Base-by-base conservation (phyloP, 2,329 filamentous ascomycete species). In the Paecilomyces fulvus region DNA sequence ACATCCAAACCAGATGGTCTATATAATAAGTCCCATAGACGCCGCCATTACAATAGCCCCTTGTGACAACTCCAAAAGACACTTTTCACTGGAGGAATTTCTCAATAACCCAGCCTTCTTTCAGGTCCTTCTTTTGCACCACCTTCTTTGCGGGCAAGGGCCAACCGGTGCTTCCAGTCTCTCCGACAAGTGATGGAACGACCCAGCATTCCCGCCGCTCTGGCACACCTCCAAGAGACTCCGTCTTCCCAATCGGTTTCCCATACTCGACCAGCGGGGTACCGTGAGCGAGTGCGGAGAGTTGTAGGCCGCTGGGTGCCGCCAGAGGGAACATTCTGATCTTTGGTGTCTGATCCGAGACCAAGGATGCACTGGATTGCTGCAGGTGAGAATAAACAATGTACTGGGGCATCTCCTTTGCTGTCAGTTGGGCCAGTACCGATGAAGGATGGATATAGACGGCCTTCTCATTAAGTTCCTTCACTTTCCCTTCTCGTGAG, bases 391-490 rank as follows among this genome's bases (percentile, higher is more conserved):
- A 86, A 76, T 96, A 99, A 17, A 96, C 80, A 57, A 97, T 81
- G 68, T 92, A 97, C 58, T 89, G 83, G 0, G 94, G 94, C 63
- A 94, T 89, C 72, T 92, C 88, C 56, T 83, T 82, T 0, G 80
- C 75, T 60, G 83, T 82, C 60, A 86, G 70, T 71, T 88, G 80
- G 43, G 92, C 84, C 8, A 99, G 81, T 2, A 90, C 80, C 1
- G 91, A 96, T 0, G 87, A 83, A 0, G 94, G 91, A 70, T 97
- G 94, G 49, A 97, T 83, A 68, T 89, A 97, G 1, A 96, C 90
- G 30, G 86, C 85, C 55, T 81, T 80, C 54, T 89, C 84, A 30
- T 80, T 64, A 11, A 78, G 68, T 14, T 78, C 75, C 14, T 77
- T 71, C 20, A 68, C 65, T 11, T 68, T 66, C 1, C 71, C 69